Base-by-base conservation (phyloP, 1,284 basidiomycete species). In the Apiotrichum laibachii region DNA sequence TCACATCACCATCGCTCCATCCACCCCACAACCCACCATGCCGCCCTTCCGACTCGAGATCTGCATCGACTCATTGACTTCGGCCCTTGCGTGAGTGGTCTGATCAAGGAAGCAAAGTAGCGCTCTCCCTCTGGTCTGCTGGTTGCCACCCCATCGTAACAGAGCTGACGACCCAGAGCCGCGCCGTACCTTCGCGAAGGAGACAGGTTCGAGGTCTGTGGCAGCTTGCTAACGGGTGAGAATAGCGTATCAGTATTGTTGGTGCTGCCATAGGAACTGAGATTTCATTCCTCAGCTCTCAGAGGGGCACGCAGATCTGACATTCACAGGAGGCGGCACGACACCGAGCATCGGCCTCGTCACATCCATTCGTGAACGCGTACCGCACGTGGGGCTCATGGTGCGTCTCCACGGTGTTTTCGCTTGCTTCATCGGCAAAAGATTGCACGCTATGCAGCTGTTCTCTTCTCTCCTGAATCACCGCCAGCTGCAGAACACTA, bases 41-140 rank as follows among this genome's bases (percentile, higher is more conserved):
- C 21, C 37, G 19, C 48, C 35, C 40, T 50, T 82, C 39, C 66
- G 81, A 21, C 79, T 90, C 56, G 88, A 90, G 77, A 85, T 90
- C 62, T 90, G 88, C 69, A 81, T 90, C 44, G 88, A 90, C 78
- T 90, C 88, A 6, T 82, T 88, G 18, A 84, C 86, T 67, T 89
- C 88, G 18, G 87, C 88, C 4, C 19, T 52, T 0, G 53, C 56
- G 57, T 64, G 35, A 44, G 59, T 54, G 5, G 2, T 2, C 10
- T 21, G 33, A 22, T 10, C 39, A 22, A 5, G n/a, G 37, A 39
- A 13, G 12, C 11, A 11, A 16, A 16, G 10, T 4, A 12, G 37
- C 10, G 12, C 11, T 10, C 12, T 12, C 2, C 2, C 12, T 39
- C 37, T 39, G 12, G 37, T 39, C 12, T 16, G 16, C 37, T 12